Base-by-base conservation (phyloP, 768 basidiomycete genomes). In the Lepiota venenata region DNA sequence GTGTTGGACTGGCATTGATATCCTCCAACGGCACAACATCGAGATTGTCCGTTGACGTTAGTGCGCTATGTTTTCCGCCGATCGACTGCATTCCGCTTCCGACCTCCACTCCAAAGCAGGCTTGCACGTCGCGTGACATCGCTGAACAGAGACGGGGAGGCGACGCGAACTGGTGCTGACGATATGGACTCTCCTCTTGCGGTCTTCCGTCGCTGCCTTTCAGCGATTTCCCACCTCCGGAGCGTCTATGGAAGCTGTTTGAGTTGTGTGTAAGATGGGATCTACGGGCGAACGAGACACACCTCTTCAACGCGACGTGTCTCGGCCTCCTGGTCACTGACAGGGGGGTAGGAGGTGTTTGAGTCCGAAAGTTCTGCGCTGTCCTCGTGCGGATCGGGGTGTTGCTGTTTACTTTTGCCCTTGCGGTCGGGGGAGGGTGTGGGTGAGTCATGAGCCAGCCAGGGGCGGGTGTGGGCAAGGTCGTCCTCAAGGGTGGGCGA, bases 281-380 rank as follows among this genome's bases (percentile, higher is more conserved):
- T 40, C 16, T 4, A 20, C 15, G 9, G 10, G 22, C 6, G 29
- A 25, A 22, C 25, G 5, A 29, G 56, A 62, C 65, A 48, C 68
- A 87, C 91, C 83, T 91, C 88, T 72, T 84, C 77, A 16, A 92
- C 74, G 52, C 82, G 74, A 55, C 82, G 79, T 25, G 87, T 82
- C 59, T 91, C 91, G 40, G 78, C 78, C 29, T 77, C 78, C 16
- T 84, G 84, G 57, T 90, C 85, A 39, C 72, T 82, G 38, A 66
- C 78, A 2, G 90, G 90, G 1, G 90, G 88, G 61, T 91, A 91
- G 21, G 25, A 25, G 25, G 70, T 68, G 16, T 48, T 47, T 22
- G 55, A 58, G 52, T 55, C 60, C 16, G 37, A 50, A 32, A 50
- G 47, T n/a, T 50, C 61, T 10, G 59, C 45, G 25, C 60, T 59